Base-by-base conservation (phyloP, 352 stramenopile genomes). In the Pythium pyrilobum region DNA sequence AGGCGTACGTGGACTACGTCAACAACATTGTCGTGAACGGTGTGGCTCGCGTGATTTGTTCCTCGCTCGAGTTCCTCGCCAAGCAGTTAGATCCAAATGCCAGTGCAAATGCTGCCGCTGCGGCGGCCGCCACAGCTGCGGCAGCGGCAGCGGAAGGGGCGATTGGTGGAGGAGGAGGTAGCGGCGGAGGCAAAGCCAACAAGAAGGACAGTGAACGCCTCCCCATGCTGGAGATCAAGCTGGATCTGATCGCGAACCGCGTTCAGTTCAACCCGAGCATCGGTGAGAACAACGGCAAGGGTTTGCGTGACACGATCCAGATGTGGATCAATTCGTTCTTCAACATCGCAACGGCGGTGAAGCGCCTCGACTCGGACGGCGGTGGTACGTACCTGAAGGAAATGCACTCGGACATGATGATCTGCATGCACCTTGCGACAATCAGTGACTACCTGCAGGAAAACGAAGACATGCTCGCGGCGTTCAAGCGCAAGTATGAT, bases 21-120 rank as follows among this genome's bases (percentile, higher is more conserved):
- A 99, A 98, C 70, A 98, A 96, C 64, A 95, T 98, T 16, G 92
- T 99, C 13, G 88, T 98, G 15, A 85, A 93, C 41, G 96, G 96
- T 20, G 79, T 99, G 4, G 88, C 95, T 0, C 77, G 77, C 2
- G 81, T 89, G 46, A 92, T 94, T 43, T 92, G 79, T 38, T 89
- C 79, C 6, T 91, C 79, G 9, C 67, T 94, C 2, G 78, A 98
- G 52, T 98, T 96, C 59, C 68, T 99, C 5, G 77, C 94, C 0
- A 92, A 98, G 58, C 94, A 99, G 54, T 76, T 99, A 4, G 91
- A 98, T 40, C 83, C 91, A 11, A 83, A 85, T 25, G 72, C 73
- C n/a, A 73, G 65, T 3, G 66, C 56, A 10, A 63, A 65, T 18
- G 67, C 62, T 29, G 58, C 60, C 3, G 42, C 44, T 36, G 59